Base-by-base conservation (phyloP, 352 stramenopile genomes). In the Pythium sukuiense region DNA sequence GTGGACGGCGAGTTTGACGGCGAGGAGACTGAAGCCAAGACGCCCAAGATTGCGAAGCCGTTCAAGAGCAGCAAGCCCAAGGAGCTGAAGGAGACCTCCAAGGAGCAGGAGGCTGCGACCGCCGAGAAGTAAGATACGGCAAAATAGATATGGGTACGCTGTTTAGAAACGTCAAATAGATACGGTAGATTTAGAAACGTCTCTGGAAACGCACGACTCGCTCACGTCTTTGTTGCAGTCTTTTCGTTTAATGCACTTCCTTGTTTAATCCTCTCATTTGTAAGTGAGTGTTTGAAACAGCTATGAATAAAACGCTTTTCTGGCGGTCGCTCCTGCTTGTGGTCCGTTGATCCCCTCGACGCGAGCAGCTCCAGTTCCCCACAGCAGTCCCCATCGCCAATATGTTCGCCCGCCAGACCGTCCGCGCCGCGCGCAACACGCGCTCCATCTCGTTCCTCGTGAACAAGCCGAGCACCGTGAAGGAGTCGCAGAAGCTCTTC, bases 401-500 rank as follows among this genome's bases (percentile, higher is more conserved):
- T 45, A 89, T 91, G 80, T 68, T 88, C 76, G 79, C 76, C 59
- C 82, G 79, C 57, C 78, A 88, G 67, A 73, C 79, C 59, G 69
- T 61, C 57, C 76, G 78, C 59, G 39, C 74, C 56, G 62, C 62
- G 18, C 69, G 70, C 61, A 59, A 67, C 61, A 67, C 69, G 41
- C 76, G 81, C 69, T 59, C 71, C 46, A 75, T 88, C 69, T 86
- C 83, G 7, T 58, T 58, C 73, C 80, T 92, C 53, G 70, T 92
- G 52, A 84, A 90, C 76, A 87, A 89, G 77, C 69, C 83, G 61
- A 90, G 71, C 76, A 72, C 81, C 65, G 74, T 92, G 30, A 29
- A 55, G 0, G 67, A 72, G 54, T 79, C 87, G 73, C 84, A 90
- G 75, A 79, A 88, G 72, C 76, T 92, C 39, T 92, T 92, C 72